Base-by-base conservation (phyloP, 345 rosid genomes). In the Excoecaria agallocha region DNA sequence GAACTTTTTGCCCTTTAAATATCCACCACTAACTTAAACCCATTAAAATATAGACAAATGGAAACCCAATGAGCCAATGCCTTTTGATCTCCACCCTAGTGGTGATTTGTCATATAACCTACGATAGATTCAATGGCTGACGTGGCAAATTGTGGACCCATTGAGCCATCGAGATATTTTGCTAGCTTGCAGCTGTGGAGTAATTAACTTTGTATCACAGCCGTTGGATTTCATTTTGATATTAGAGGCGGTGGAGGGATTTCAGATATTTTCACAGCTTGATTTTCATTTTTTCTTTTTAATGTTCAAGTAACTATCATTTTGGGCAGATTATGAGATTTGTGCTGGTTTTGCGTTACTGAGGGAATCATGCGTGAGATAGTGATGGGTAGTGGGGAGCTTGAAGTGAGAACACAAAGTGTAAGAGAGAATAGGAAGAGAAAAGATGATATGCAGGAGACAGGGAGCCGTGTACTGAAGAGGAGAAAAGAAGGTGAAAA, bases 161-260 rank as follows among this genome's bases (percentile, higher is more conserved):
- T 84, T 76, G 71, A 30, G 37, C 25, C 30, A 68, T 37, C 65
- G 19, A 85, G 92, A 88, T 90, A 85, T 90, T 88, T 84, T 64
- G 17, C n/a, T 11, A 50, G 11, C 6, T 11, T 39, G 11, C 0
- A 3, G 25, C 70, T 63, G 12, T 74, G 43, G 6, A 70, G 65
- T 74, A 5, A 35, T 61, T 2, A 37, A 61, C 46, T 49, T 17
- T 72, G 45, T 3, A 1, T 48, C 2, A 3, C 43, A 17, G 0
- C 75, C 76, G 45, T 62, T 38, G 17, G 76, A 73, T 52, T n/a
- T 25, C 15, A 15, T 8, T 30, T 37, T 5, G 30, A 30, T 30
- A 30, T 30, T 30, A 30, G 30, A 2, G 30, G 30, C 30, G 30
- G 30, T 30, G 30, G 30, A 30, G 30, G 30, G 30, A 30, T 30